A percentile compares a stretch with the other conserved stretches of the same genome.
Conservation (phyloP, 306 rosid genomes). For the Luffa acutangula region DNA sequence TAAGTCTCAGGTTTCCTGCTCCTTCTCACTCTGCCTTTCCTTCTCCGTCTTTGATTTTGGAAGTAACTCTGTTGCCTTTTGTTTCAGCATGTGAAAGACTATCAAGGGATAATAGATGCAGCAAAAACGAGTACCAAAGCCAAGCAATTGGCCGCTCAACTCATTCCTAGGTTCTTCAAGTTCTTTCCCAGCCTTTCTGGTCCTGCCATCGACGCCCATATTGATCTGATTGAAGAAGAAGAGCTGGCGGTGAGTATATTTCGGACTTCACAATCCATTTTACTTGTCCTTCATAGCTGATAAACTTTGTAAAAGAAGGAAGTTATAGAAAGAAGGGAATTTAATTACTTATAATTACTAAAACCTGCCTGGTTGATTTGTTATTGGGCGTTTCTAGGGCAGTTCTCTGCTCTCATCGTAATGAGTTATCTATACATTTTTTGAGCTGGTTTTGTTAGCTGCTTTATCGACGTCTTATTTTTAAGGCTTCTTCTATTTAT, state of each 20-base stretch:
- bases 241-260: conserved; percentile 76
- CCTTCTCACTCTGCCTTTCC: neutral
- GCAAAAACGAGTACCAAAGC: conserved; percentile 84
- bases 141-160: conserved; percentile 91
- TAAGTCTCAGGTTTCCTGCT: conserved; percentile 56
- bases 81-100: conserved; percentile 57
- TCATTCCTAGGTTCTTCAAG: conserved; percentile 89
- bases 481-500: neutral
- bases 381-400: conserved; percentile 1
- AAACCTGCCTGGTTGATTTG: neutral
- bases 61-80: neutral
- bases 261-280: neutral
- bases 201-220: conserved; percentile 61
- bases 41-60: conserved; percentile 3
- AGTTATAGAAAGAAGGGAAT: neutral
- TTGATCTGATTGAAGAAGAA: conserved; percentile 89
- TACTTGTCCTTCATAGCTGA: conserved; percentile 1
- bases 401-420: neutral
- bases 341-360: neutral
- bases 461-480: neutral
- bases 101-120: conserved; percentile 76
- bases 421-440: neutral
- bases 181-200: conserved; percentile 75
- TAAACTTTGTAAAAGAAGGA: neutral
- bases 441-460: neutral